Evolutionary conservation across 768 basidiomycete genomes (phyloP).

Genomic region (Suillus luteus): DNA sequence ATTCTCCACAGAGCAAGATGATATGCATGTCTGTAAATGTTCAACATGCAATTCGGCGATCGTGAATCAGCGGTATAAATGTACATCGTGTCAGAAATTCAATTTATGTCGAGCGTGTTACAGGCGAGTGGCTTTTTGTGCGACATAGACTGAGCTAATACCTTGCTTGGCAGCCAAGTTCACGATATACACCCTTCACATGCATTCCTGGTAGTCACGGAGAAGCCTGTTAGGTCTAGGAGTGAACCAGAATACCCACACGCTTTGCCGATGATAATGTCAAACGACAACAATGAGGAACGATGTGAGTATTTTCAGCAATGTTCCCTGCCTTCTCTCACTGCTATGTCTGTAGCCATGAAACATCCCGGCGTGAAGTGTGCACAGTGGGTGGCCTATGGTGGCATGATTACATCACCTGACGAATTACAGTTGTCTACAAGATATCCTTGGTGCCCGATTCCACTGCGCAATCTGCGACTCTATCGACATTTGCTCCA

Average conservation of each 20-base stretch:
- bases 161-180: slow-evolving; percentile 59
- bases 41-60: slow-evolving; percentile 77
- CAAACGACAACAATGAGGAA: slow-evolving; percentile 53
- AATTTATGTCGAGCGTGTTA: slow-evolving; percentile 84
- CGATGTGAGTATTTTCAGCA: slow-evolving; percentile 48
- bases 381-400: slow-evolving; percentile 63
- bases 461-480: slow-evolving; percentile 93
- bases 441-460: slow-evolving; percentile 88
- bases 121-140: slow-evolving; percentile 47
- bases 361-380: slow-evolving; percentile 84
- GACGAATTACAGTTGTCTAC: slow-evolving; percentile 63
- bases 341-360: slow-evolving; percentile 48
- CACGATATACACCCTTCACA: slow-evolving; percentile 91
- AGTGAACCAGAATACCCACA: slow-evolving; percentile 43
- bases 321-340: slow-evolving; percentile 9
- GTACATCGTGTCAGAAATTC: slow-evolving; percentile 77
- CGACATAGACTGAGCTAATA: slow-evolving; percentile 9
- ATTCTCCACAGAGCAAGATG: slow-evolving; percentile 65
- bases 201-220: slow-evolving; percentile 81
- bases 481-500: slow-evolving; percentile 81
- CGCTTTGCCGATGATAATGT: slow-evolving; percentile 21
- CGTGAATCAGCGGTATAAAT: slow-evolving; percentile 74
- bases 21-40: slow-evolving; percentile 62
- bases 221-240: slow-evolving; percentile 46
- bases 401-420: not conserved